phyloP scores from a whole-genome alignment of 371 early-diverging fungal genomes.

The Mortierella sp. region DNA sequence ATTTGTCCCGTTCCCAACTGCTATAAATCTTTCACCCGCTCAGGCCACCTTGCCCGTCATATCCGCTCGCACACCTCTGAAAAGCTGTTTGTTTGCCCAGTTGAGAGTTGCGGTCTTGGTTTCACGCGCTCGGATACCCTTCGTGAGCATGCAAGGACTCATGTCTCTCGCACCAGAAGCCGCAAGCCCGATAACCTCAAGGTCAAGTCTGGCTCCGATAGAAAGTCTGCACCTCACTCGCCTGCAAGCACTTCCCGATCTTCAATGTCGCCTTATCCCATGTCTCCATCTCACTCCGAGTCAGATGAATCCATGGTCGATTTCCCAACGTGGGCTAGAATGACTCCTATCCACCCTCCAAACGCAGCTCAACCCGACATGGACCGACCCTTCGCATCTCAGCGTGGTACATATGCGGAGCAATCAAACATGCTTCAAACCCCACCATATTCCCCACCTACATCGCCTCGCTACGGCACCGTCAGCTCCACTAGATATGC shows the following conservation, averaged over 20 bases:
- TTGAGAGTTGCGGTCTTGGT: slow-evolving; percentile 54
- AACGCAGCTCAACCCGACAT: slow-evolving; percentile 29
- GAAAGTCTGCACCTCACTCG: slow-evolving; percentile 38
- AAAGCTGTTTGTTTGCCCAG: slow-evolving; percentile 56
- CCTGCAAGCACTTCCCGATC: slow-evolving; percentile 47
- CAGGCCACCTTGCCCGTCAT: slow-evolving; percentile 56
- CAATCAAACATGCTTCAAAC: slow-evolving; percentile 46
- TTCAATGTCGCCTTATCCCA: slow-evolving; percentile 54
- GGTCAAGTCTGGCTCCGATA: slow-evolving; percentile 18
- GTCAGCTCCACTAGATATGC: slow-evolving; percentile 45
- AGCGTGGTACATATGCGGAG: slow-evolving; percentile 10
- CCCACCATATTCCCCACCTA: slow-evolving; percentile 55
- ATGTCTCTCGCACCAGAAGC: slow-evolving; percentile 38
- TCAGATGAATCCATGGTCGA: slow-evolving; percentile 45
- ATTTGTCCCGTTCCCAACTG: slow-evolving; percentile 56
- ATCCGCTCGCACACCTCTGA: slow-evolving; percentile 57
- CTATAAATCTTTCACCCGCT: slow-evolving; percentile 54
- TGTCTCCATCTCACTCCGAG: slow-evolving; percentile 52
- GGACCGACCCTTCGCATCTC: slow-evolving; percentile 26
- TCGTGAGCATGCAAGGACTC: slow-evolving; percentile 53
- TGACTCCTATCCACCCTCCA: slow-evolving; percentile 55
- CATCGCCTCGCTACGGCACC: slow-evolving; percentile 51
- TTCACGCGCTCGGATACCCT: slow-evolving; percentile 56
- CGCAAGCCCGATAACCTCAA: slow-evolving; percentile 38
- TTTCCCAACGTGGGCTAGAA: slow-evolving; percentile 51